Evolutionary conservation across 2,329 filamentous ascomycete species (phyloP).

Genomic region (Aspergillus pseudoterreus): DNA sequence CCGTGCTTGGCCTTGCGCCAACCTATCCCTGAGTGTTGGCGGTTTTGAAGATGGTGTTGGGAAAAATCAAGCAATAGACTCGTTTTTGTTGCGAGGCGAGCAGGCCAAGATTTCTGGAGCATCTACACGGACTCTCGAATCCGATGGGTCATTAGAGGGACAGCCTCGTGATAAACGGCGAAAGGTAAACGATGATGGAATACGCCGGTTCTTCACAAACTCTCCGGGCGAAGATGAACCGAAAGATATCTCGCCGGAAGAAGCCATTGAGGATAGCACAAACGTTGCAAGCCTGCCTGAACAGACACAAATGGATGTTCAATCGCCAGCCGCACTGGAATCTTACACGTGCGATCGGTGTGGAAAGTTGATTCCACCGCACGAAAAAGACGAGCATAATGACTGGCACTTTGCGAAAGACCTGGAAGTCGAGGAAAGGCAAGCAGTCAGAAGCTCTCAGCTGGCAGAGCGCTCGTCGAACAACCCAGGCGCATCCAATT

Average conservation of each 20-base stretch:
- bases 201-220: conserved; percentile 57
- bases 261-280: background rate
- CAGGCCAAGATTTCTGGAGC: conserved; percentile 49
- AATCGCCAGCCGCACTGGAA: background rate
- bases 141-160: conserved; percentile 9
- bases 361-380: conserved; percentile 54
- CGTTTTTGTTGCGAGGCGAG: conserved; percentile 71
- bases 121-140: conserved; percentile 15
- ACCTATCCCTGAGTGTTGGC: conserved; percentile 82
- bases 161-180: conserved; percentile 40
- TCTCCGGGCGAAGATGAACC: conserved; percentile 11
- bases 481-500: conserved; percentile 13
- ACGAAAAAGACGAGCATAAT: conserved; percentile 68
- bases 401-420: conserved; percentile 96
- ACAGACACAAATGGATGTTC: background rate
- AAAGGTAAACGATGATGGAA: conserved; percentile 48
- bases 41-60: conserved; percentile 85
- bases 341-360: conserved; percentile 63
- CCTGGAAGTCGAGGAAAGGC: conserved; percentile 64
- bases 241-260: background rate
- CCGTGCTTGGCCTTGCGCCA: conserved; percentile 83
- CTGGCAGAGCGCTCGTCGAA: conserved; percentile 9
- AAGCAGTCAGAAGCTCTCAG: conserved; percentile 20
- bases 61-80: conserved; percentile 80
- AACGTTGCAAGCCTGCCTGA: background rate